Evolutionary conservation across 257 asterid species (phyloP).

Genomic region (Solanum dulcamara): DNA sequence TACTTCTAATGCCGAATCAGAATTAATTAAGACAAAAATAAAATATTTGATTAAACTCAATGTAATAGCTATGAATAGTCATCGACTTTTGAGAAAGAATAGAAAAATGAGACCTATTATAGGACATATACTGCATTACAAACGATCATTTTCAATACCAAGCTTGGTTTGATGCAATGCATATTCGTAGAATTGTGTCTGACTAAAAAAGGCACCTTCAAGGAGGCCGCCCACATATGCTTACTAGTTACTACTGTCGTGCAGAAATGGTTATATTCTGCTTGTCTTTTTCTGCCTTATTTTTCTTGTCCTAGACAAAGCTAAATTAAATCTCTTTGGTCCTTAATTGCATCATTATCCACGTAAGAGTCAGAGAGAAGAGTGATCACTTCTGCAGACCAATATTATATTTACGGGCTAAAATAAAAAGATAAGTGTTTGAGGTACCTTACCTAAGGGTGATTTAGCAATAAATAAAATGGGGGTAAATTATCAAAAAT

Average conservation of each 20-base stretch:
- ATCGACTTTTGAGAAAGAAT: background rate
- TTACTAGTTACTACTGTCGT: background rate
- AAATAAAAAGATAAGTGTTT: background rate
- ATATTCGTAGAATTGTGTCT: background rate
- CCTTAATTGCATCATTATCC: background rate
- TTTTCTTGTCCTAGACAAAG: background rate
- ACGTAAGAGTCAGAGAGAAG: background rate
- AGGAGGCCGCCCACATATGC: background rate
- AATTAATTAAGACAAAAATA: background rate
- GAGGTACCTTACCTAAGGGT: background rate
- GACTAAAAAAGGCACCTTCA: background rate
- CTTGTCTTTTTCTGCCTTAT: background rate
- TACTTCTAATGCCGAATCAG: too few species aligned
- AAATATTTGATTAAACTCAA: too few species aligned
- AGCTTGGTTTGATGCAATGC: background rate
- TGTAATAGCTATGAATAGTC: background rate
- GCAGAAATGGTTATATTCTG: background rate
- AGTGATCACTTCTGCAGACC: background rate
- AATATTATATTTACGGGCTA: background rate
- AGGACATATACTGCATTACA: background rate
- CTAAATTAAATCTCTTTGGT: background rate
- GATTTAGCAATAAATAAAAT: background rate
- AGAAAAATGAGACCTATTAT: background rate
- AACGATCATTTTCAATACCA: background rate
- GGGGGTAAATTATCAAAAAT: background rate